Evolutionary conservation across 1,139 yeast genomes (phyloP).

Genomic region (Nakaseomyces bracarensis): DNA sequence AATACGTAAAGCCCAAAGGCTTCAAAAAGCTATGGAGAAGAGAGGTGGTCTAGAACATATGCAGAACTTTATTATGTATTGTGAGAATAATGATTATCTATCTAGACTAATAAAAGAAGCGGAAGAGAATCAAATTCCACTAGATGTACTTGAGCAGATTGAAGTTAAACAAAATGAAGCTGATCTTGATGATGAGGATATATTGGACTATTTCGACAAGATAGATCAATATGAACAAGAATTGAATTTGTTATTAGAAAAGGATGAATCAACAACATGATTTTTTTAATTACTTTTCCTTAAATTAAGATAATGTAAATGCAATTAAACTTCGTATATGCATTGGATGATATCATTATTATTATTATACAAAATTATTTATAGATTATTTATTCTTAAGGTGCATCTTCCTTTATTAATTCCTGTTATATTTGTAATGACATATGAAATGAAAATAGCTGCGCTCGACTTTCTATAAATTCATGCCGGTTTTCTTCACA

Average conservation of each 20-base stretch:
- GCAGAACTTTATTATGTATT: constrained; percentile 20
- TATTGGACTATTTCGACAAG: constrained; percentile 15
- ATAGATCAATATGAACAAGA: constrained; percentile 15
- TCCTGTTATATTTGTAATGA: neutral
- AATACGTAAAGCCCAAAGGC: constrained; percentile 11
- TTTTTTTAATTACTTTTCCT: neutral
- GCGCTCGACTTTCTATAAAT: neutral
- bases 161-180: constrained; percentile 14
- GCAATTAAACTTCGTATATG: neutral
- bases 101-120: constrained; percentile 16
- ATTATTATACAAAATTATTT: constrained; percentile 1
- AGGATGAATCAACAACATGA: constrained; percentile 11
- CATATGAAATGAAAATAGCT: too few relatives aligned
- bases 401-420: neutral
- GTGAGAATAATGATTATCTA: constrained; percentile 13
- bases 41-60: constrained; percentile 19
- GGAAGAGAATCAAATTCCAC: constrained; percentile 13
- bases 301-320: too few relatives aligned
- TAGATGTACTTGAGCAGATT: constrained; percentile 13
- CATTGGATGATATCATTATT: constrained; percentile 1
- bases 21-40: constrained; percentile 10
- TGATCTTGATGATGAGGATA: constrained; percentile 18
- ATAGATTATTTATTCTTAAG: neutral
- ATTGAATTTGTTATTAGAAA: constrained; percentile 11
- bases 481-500: constrained; percentile 25